Conservation (phyloP, 2,329 filamentous ascomycete genomes). For the Monosporascus sp. region DNA sequence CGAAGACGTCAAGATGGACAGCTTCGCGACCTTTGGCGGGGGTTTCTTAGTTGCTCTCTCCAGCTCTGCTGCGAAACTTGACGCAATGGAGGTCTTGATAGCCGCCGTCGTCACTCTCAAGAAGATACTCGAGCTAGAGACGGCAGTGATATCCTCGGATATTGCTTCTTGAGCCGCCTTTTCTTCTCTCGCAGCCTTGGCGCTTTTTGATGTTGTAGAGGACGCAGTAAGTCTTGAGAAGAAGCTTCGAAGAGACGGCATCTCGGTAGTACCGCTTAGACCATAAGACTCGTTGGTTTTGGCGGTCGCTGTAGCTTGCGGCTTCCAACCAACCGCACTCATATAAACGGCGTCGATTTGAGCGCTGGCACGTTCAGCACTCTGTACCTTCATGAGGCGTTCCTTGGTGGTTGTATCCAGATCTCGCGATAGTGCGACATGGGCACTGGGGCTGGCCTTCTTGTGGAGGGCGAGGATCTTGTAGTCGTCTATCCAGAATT, state of each 20-base stretch:
- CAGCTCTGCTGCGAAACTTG: constrained; percentile 74
- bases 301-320: constrained; percentile 36
- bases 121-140: constrained; percentile 76
- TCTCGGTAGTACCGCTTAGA: constrained; percentile 37
- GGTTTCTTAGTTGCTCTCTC: constrained; percentile 97
- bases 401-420: constrained; percentile 80
- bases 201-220: constrained; percentile 38
- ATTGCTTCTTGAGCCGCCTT: constrained; percentile 56
- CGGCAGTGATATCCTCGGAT: constrained; percentile 64
- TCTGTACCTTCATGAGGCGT: constrained; percentile 77
- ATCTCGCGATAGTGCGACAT: constrained; percentile 68
- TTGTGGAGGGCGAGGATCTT: constrained; percentile 74
- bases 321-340: constrained; percentile 81
- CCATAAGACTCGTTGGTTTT: constrained; percentile 46
- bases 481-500: constrained; percentile 87
- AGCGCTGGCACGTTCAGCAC: constrained; percentile 78
- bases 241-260: constrained; percentile 67
- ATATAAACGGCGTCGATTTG: constrained; percentile 91
- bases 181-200: constrained; percentile 58
- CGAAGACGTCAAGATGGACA: constrained; percentile 85
- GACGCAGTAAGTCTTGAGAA: constrained; percentile 69
- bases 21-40: constrained; percentile 78
- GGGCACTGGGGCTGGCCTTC: constrained; percentile 72
- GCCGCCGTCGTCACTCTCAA: constrained; percentile 80
- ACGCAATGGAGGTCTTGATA: constrained; percentile 68